Evolutionary conservation across 306 rosid species (phyloP), one percentile per base, ranked within the genome.

Genomic region (Quercus dentata): DNA sequence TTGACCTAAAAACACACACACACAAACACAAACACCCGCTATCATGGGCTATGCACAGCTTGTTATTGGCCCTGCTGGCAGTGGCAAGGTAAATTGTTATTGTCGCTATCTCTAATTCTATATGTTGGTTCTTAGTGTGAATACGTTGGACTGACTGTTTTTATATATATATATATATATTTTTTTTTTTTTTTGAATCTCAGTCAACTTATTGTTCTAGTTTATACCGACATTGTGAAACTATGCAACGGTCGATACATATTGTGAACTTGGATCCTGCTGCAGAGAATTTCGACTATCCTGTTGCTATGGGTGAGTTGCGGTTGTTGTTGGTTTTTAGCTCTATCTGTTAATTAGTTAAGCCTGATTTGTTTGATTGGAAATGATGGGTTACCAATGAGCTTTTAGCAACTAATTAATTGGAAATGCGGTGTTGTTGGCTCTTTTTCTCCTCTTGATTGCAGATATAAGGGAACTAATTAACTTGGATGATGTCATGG

Each of bases 401-500:
- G 54, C 54, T 49, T 3, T 12, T 49, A 49, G 54, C 17, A 49
- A 49, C 17, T 12, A 13, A 0, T 38, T 38, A 38, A 38, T 38
- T 38, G 46, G 46, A 38, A 38, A 38, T 38, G 46, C 2, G 8
- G 3, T 41, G 46, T 41, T 41, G 46, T 41, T 41, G 46, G 46
- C 46, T 41, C 46, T 41, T 41, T 41, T 41, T 41, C 46, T 41
- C 46, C 46, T 41, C 54, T 49, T 86, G 65, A 46, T 82, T 79
- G 84, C 87, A 95, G 99, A 92, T 89, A 92, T 92, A 71, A 87
- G 98, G 88, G 96, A 95, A 78, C 96, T 95, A 51, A 85, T 95
- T 78, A 90, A 94, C 62, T 80, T 92, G 90, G 98, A 95, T 51
- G 98, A 95, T 89, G 98, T 92, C 56, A 94, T 92, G 99, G 99